phyloP scores from a whole-genome alignment of 108 stramenopile genomes.

The Craspedostauros australis region DNA sequence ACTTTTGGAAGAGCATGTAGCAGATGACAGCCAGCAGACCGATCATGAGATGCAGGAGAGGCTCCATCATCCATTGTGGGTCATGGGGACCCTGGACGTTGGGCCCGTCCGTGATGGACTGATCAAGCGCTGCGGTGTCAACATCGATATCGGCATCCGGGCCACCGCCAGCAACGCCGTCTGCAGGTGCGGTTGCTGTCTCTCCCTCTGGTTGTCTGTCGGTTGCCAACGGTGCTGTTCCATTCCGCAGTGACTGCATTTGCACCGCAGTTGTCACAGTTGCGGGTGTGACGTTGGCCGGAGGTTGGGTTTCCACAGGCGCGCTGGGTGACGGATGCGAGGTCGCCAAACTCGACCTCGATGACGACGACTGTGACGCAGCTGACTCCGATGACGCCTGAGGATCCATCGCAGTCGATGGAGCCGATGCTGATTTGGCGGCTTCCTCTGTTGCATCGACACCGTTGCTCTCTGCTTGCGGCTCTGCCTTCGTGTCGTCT shows the following conservation, averaged over 20 bases:
- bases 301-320: too few relatives aligned
- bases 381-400: background rate
- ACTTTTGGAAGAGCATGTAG: constrained; percentile 29
- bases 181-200: constrained; percentile 2
- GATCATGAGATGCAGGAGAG: constrained; percentile 33
- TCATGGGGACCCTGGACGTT: background rate
- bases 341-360: too few relatives aligned
- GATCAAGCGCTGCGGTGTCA: background rate
- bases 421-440: background rate
- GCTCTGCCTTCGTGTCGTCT: background rate
- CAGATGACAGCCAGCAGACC: constrained; percentile 31
- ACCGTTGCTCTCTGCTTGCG: too few relatives aligned
- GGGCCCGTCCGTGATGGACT: background rate
- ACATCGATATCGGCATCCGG: background rate
- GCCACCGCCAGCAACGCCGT: background rate
- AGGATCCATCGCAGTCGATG: background rate
- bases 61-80: constrained; percentile 30
- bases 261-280: too few relatives aligned
- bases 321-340: too few relatives aligned
- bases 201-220: background rate
- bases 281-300: too few relatives aligned
- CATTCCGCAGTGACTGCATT: background rate
- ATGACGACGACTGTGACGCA: background rate
- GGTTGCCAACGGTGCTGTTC: background rate
- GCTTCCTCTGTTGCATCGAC: background rate